Conservation (phyloP, 2,329 filamentous ascomycete genomes). For the Pyrenophora seminiperda region DNA sequence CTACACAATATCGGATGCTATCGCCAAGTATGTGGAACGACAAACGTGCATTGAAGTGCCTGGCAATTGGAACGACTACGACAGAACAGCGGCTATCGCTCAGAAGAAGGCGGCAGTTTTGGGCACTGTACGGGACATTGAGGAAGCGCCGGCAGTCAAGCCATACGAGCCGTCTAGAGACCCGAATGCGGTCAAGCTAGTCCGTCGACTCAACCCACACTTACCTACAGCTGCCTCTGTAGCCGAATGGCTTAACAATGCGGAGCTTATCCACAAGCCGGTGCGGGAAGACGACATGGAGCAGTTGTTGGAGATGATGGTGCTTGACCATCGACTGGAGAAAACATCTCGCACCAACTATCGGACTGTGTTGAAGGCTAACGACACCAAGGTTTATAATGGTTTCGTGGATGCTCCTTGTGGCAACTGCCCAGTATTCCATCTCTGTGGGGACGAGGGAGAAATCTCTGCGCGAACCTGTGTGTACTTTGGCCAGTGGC, state of each 20-base stretch:
- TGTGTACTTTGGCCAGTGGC: constrained; percentile 88
- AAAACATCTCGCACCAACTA: constrained; percentile 59
- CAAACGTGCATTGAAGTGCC: constrained; percentile 70
- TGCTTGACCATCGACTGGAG: constrained; percentile 86
- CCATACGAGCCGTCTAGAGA: constrained; percentile 33
- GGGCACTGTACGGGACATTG: constrained; percentile 36
- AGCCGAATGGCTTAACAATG: constrained; percentile 72
- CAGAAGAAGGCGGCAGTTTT: constrained; percentile 46
- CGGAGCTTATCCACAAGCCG: constrained; percentile 69
- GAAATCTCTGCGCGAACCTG: constrained; percentile 89
- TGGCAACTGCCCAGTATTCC: constrained; percentile 89
- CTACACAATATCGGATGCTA: constrained; percentile 71
- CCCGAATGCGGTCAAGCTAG: constrained; percentile 28
- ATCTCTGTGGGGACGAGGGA: constrained; percentile 87
- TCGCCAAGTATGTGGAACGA: constrained; percentile 74
- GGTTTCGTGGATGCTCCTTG: constrained; percentile 89
- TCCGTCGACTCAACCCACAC: constrained; percentile 69
- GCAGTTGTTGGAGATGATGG: constrained; percentile 84
- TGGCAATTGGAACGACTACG: constrained; percentile 50
- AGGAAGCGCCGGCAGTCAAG: constrained; percentile 35
- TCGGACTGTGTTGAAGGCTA: constrained; percentile 49
- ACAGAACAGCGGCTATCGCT: constrained; percentile 39
- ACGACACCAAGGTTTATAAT: constrained; percentile 62
- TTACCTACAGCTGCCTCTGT: constrained; percentile 85
- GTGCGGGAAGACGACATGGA: constrained; percentile 74